Conservation (phyloP, 257 asterid genomes). For the Penstemon davidsonii region DNA sequence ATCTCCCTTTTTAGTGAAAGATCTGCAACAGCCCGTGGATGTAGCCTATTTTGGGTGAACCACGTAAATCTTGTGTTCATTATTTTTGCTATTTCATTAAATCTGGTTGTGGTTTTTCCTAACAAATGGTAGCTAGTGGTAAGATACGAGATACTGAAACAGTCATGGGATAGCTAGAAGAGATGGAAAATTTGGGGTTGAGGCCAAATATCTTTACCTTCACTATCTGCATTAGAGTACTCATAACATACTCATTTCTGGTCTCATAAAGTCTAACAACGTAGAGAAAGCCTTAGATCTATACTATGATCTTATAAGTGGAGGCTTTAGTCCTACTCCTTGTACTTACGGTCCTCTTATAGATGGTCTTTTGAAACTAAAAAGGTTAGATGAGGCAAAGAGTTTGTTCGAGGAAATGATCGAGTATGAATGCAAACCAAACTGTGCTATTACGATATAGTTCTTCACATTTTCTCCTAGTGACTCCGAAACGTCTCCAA, state of each 20-base stretch:
- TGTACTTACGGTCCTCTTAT: conserved; percentile 94
- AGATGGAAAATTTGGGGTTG: conserved; percentile 79
- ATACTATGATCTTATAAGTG: too few relatives aligned
- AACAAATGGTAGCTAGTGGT: conserved; percentile 90
- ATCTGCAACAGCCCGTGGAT: too few relatives aligned
- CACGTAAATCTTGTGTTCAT: too few relatives aligned
- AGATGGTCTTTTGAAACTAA: conserved; percentile 75
- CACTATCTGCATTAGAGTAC: conserved; percentile 90
- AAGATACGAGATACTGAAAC: conserved; percentile 75
- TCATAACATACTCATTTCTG: conserved; percentile 78
- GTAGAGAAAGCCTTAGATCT: too few relatives aligned
- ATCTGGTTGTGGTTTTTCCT: too few relatives aligned
- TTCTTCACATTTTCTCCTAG: too few relatives aligned
- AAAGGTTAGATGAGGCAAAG: conserved; percentile 64
- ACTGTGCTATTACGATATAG: conserved; percentile 77
- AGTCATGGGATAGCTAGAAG: conserved; percentile 71
- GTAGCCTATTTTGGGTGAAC: too few relatives aligned
- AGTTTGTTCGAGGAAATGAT: conserved; percentile 77
- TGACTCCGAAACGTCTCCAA: too few relatives aligned
- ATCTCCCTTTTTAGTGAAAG: too few relatives aligned
- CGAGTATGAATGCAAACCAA: conserved; percentile 78
- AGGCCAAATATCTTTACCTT: conserved; percentile 89
- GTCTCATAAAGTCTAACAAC: conserved; percentile 77
- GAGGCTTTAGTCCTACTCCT: conserved; percentile 82
- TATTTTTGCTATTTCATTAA: too few relatives aligned